Evolutionary conservation across 345 rosid species (phyloP), one percentile per base, ranked within the genome.

Genomic region (Chamaenerion angustifolium): DNA sequence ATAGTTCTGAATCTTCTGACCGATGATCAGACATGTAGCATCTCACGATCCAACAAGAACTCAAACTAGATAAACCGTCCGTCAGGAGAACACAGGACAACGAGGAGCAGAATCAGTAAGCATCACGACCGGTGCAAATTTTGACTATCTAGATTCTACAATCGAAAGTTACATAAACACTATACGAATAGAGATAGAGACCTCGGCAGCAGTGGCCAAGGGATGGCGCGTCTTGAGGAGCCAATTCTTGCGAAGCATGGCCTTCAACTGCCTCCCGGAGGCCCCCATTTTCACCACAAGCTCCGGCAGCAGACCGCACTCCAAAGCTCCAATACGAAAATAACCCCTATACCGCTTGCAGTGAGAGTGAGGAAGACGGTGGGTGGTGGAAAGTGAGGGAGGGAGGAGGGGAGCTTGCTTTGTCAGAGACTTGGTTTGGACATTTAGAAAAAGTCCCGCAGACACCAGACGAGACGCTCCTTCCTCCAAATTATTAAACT

Each of bases 141-240:
- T n/a, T 21, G 2, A 21, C 25, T 21, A 21, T 21, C 54, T 14
- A 31, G 8, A n/a, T n/a, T n/a, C n/a, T n/a, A n/a, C 2, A 31
- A 0, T 12, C 0, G 42, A 35, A 35, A 11, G 54, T 40, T n/a
- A 14, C 10, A 15, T 13, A 4, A 31, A 35, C 16, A 21, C 18
- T 25, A 31, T 17, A 43, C 11, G 46, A 15, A 44, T 19, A 45
- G 15, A 51, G 41, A 17, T 31, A 19, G 25, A 21, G 45, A 90
- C 98, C 94, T 90, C 98, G 0, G 89, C 81, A 10, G 73, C 58
- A 47, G 98, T 90, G 65, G 62, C 71, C 54, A 78, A 86, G 55
- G 96, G 96, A 47, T 86, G 92, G 3, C 98, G 95, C 60, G 58
- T 75, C 69, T 90, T 90, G 66, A 90, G 95, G 54, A 86, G 96